Evolutionary conservation across 1,139 yeast species (phyloP).

Genomic region (Kazachstania sp.): DNA sequence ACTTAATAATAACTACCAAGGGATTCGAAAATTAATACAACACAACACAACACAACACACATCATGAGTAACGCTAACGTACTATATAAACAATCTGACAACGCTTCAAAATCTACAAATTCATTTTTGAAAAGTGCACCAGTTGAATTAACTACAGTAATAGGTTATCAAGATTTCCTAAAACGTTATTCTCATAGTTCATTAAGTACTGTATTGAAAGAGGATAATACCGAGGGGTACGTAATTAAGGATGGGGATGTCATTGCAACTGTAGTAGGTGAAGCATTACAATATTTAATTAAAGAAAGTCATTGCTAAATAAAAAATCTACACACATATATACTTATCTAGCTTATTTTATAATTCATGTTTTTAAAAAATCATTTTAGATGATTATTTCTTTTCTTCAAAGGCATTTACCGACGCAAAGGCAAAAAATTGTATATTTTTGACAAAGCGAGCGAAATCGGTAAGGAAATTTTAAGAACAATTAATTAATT

Average conservation of each 20-base stretch:
- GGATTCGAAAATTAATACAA: not conserved
- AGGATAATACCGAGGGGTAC: constrained; percentile 27
- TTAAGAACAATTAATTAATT: too few species aligned
- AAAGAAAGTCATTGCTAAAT: constrained; percentile 10
- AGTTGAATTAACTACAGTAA: constrained; percentile 32
- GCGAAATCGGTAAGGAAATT: too few species aligned
- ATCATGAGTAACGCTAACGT: not conserved
- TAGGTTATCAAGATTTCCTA: constrained; percentile 33
- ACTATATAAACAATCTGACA: constrained; percentile 18
- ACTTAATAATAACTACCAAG: too few species aligned
- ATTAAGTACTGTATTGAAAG: constrained; percentile 28
- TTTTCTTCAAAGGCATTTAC: too few species aligned
- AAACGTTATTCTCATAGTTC: constrained; percentile 18
- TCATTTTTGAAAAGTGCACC: constrained; percentile 30
- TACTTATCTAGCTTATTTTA: not conserved
- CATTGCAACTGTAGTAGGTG: constrained; percentile 33
- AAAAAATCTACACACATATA: not conserved
- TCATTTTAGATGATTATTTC: too few species aligned
- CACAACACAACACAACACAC: not conserved
- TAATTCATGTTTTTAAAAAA: not conserved
- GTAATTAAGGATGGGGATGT: constrained; percentile 30
- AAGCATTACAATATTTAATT: constrained; percentile 25
- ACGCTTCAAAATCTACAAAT: constrained; percentile 26
- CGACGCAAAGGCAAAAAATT: too few species aligned
- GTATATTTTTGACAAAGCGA: too few species aligned